A percentile compares a stretch with the other conserved stretches of the same genome.
phyloP scores from a whole-genome alignment of 768 basidiomycete species.

The Phlebiopsis flavidoalba region DNA sequence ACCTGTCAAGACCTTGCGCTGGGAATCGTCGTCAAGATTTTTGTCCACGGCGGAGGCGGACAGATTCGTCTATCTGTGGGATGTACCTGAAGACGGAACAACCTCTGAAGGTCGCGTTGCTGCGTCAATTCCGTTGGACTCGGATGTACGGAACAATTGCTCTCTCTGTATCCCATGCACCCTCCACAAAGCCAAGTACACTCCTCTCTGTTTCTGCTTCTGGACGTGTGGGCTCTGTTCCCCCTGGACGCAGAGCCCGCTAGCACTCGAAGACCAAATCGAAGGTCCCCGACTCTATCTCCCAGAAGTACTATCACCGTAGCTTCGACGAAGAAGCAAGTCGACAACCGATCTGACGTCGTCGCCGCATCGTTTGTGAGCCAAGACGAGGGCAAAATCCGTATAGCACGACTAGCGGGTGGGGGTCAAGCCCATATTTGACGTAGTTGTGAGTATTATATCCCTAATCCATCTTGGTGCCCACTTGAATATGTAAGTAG shows the following conservation, averaged over 20 bases:
- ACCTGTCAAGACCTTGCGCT: slow-evolving; percentile 43
- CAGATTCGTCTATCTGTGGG: slow-evolving; percentile 60
- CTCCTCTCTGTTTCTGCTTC: slow-evolving; percentile 55
- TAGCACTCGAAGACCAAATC: slow-evolving; percentile 35
- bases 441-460: slow-evolving; percentile 44
- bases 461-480: neutral
- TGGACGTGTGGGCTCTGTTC: slow-evolving; percentile 57
- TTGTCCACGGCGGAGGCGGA: slow-evolving; percentile 59
- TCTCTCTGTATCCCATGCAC: slow-evolving; percentile 10
- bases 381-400: slow-evolving; percentile 38
- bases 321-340: slow-evolving; percentile 31
- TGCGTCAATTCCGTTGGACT: slow-evolving; percentile 60
- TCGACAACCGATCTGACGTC: slow-evolving; percentile 31
- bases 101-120: slow-evolving; percentile 45
- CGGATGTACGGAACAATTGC: slow-evolving; percentile 47
- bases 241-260: slow-evolving; percentile 45
- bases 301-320: slow-evolving; percentile 46
- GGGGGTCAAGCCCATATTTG: slow-evolving; percentile 57
- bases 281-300: slow-evolving; percentile 44
- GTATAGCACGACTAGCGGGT: slow-evolving; percentile 48
- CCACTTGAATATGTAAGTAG: slow-evolving; percentile 27
- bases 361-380: slow-evolving; percentile 43
- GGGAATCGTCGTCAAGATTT: slow-evolving; percentile 46
- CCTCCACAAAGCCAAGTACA: slow-evolving; percentile 28
- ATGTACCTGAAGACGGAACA: slow-evolving; percentile 31